Conservation (phyloP, 2,329 filamentous ascomycete species). For the Pseudopithomyces maydicus region DNA sequence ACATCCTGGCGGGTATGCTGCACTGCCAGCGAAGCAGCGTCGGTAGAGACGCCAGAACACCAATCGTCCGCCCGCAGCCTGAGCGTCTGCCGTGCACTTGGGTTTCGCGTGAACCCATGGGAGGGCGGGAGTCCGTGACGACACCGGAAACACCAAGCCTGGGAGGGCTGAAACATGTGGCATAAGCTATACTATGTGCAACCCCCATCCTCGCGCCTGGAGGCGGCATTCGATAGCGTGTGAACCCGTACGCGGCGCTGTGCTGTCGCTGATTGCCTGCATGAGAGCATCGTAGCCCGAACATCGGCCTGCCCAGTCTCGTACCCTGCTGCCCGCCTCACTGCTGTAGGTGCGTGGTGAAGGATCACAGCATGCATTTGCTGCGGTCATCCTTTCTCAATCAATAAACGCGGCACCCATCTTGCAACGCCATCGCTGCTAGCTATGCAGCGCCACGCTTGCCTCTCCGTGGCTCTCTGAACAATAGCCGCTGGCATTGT, state of each 20-base stretch:
- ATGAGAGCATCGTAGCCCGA: constrained; percentile 30
- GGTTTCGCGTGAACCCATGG: constrained; percentile 25
- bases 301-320: constrained; percentile 12
- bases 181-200: constrained; percentile 19
- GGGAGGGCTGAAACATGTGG: constrained; percentile 26
- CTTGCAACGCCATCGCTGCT: constrained; percentile 1
- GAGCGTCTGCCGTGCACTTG: constrained; percentile 36
- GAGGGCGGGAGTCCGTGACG: constrained; percentile 26
- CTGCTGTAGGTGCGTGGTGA: constrained; percentile 17
- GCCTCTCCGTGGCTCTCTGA: constrained; percentile 8
- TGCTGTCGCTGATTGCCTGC: constrained; percentile 33
- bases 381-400: constrained; percentile 19
- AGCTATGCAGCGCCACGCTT: constrained; percentile 8
- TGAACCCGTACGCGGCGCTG: constrained; percentile 7
- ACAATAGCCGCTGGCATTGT: constrained; percentile 14
- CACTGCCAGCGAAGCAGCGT: constrained; percentile 45
- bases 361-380: constrained; percentile 28
- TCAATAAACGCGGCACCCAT: constrained; percentile 4
- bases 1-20: constrained; percentile 22
- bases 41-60: constrained; percentile 35
- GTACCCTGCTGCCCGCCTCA: constrained; percentile 22
- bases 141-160: constrained; percentile 21
- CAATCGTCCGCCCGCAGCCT: constrained; percentile 29
- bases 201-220: constrained; percentile 9
- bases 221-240: neutral